phyloP scores from a whole-genome alignment of 768 basidiomycete genomes.

The Lactarius sanguifluus region DNA sequence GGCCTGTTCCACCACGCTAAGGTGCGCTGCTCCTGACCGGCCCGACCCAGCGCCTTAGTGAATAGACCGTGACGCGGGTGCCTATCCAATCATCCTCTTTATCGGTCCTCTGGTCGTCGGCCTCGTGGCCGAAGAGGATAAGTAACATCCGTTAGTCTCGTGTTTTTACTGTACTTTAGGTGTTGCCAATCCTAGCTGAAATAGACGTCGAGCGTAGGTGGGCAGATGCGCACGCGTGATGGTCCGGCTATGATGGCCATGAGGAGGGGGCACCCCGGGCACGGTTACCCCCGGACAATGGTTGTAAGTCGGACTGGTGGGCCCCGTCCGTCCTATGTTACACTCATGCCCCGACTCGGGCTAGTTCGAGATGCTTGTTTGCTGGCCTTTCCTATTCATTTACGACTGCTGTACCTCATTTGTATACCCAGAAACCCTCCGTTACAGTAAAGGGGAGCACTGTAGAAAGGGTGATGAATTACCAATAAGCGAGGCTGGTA shows the following conservation, averaged over 20 bases:
- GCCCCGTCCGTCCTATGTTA: no score
- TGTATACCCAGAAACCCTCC: not conserved
- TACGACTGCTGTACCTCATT: not conserved
- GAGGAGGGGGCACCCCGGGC: not conserved
- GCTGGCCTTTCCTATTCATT: not conserved
- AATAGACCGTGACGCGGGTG: no score
- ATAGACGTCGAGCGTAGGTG: conserved; percentile 73
- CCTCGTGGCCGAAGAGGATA: no score
- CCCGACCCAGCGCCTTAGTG: conserved; percentile 21
- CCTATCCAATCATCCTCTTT: conserved; percentile 72
- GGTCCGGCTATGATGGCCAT: not conserved
- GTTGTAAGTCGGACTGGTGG: no score
- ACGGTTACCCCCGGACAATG: not conserved
- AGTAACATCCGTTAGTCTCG: conserved; percentile 54
- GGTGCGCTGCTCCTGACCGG: conserved; percentile 37
- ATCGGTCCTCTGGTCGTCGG: conserved; percentile 47
- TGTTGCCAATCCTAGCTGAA: conserved; percentile 66
- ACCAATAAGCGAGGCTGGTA: not conserved
- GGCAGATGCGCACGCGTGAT: conserved; percentile 44
- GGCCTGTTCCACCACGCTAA: conserved; percentile 89
- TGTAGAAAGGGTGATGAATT: not conserved
- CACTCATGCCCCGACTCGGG: no score
- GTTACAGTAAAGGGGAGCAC: not conserved
- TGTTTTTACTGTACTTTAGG: conserved; percentile 65
- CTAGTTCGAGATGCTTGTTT: no score